phyloP scores from a whole-genome alignment of 345 rosid genomes.

The Euclidium syriacum region DNA sequence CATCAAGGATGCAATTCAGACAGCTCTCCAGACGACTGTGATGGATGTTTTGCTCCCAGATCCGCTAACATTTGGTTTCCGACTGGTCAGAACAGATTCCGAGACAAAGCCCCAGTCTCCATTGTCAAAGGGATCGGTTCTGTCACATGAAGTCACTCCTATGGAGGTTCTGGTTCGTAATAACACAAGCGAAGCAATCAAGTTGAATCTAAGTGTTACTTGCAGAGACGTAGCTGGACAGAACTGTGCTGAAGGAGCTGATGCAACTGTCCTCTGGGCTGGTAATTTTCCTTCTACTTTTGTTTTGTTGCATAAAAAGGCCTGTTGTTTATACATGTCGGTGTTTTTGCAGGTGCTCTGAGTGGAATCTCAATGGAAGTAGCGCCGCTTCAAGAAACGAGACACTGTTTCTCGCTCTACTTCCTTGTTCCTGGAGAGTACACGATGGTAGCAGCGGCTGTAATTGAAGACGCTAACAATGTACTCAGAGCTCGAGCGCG shows the following conservation, averaged over 20 bases:
- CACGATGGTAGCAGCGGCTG: constrained; percentile 79
- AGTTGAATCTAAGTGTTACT: constrained; percentile 69
- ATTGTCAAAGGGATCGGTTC: constrained; percentile 42
- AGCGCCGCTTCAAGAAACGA: constrained; percentile 68
- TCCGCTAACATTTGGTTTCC: constrained; percentile 91
- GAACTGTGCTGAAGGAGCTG: constrained; percentile 79
- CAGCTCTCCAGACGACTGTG: constrained; percentile 84
- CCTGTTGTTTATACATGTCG: constrained; percentile 1
- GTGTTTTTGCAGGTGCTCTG: constrained; percentile 50
- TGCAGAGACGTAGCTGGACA: constrained; percentile 97
- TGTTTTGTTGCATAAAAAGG: neutral
- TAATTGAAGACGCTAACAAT: constrained; percentile 78
- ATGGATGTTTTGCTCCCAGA: constrained; percentile 97
- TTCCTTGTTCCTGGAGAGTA: constrained; percentile 95
- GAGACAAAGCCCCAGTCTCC: constrained; percentile 23
- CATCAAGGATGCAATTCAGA: constrained; percentile 82
- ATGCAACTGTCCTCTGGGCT: constrained; percentile 90
- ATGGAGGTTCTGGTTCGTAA: constrained; percentile 86
- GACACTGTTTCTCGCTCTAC: constrained; percentile 72
- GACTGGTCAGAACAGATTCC: constrained; percentile 52
- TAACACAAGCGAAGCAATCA: constrained; percentile 82
- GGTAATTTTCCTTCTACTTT: constrained; percentile 38
- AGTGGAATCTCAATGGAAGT: constrained; percentile 72
- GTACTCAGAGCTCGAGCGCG: constrained; percentile 81
- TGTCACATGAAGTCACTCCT: constrained; percentile 80